These are phyloP conservation scores for Eutypella sp. DNA, from an alignment of 2,329 filamentous ascomycete genomes.

Conservation along the genomic window DNA sequence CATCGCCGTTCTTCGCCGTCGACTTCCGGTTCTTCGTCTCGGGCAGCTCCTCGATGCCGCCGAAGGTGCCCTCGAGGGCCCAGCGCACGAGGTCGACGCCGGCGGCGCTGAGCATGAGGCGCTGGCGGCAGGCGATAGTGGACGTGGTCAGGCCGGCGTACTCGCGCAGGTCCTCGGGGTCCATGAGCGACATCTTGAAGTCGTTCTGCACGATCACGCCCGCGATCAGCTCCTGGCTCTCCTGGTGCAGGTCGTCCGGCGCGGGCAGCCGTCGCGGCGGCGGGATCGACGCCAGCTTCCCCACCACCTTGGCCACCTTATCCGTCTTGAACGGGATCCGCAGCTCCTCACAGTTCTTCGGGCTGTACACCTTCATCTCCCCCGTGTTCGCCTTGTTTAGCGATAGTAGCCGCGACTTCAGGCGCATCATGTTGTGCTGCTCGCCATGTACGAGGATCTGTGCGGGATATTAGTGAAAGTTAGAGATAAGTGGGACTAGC, in stretches of 20 bases:
- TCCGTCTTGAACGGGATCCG: slow-evolving; percentile 93
- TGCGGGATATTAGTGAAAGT: slow-evolving; percentile 16
- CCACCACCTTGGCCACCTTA: slow-evolving; percentile 93
- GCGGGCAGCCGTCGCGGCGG: slow-evolving; percentile 48
- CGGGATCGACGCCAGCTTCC: slow-evolving; percentile 78
- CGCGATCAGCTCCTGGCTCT: slow-evolving; percentile 57
- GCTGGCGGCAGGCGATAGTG: slow-evolving; percentile 87
- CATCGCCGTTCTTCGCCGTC: slow-evolving; percentile 33
- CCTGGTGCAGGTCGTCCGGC: slow-evolving; percentile 18
- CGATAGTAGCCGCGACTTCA: slow-evolving; percentile 92
- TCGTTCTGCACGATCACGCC: slow-evolving; percentile 96
- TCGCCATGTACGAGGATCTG: slow-evolving; percentile 96
- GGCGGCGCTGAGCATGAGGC: slow-evolving; percentile 79
- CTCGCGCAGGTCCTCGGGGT: slow-evolving; percentile 89
- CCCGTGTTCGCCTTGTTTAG: slow-evolving; percentile 75
- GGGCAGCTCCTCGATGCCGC: slow-evolving; percentile 67
- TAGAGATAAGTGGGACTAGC: background rate
- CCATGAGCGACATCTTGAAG: slow-evolving; percentile 96
- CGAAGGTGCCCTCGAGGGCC: slow-evolving; percentile 92
- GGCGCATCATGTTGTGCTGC: slow-evolving; percentile 94
- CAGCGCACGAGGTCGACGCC: slow-evolving; percentile 88
- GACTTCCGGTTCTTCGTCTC: slow-evolving; percentile 42
- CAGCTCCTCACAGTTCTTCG: slow-evolving; percentile 90
- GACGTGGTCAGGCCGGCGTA: slow-evolving; percentile 97
- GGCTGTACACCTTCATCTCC: slow-evolving; percentile 89